Evolutionary conservation across 1,284 basidiomycete species (phyloP).

Genomic region (Pseudozyma thailandica): DNA sequence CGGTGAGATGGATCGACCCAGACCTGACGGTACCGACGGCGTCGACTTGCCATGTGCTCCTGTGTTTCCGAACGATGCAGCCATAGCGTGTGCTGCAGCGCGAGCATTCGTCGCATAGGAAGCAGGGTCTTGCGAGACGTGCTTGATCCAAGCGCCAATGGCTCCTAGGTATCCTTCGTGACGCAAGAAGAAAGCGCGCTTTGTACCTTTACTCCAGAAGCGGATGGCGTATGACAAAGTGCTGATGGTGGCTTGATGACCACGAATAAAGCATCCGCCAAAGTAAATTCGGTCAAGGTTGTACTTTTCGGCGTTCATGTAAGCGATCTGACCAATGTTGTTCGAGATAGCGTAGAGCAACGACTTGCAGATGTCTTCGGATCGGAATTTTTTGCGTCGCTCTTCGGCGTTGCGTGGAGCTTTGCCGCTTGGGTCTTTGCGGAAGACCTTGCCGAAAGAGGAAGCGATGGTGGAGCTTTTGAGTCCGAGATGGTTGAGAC

Average conservation of each 20-base stretch:
- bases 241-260: constrained; percentile 95
- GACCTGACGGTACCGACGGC: constrained; percentile 25
- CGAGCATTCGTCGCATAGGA: constrained; percentile 16
- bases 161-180: constrained; percentile 97
- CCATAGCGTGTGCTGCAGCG: constrained; percentile 30
- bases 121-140: constrained; percentile 48
- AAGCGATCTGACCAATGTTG: constrained; percentile 99
- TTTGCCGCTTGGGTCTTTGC: constrained; percentile 72
- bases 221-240: constrained; percentile 98
- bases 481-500: constrained; percentile 73
- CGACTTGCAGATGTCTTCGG: constrained; percentile 90
- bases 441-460: constrained; percentile 98
- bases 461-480: constrained; percentile 98
- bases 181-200: constrained; percentile 92
- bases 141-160: constrained; percentile 67
- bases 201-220: constrained; percentile 99
- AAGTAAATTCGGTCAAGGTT: constrained; percentile 97
- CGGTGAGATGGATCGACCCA: constrained; percentile 30
- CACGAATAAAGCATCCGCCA: constrained; percentile 98
- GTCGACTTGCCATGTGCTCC: constrained; percentile 24
- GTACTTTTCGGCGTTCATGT: constrained; percentile 99
- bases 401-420: constrained; percentile 38
- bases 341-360: constrained; percentile 96
- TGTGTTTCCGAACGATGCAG: constrained; percentile 6
- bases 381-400: constrained; percentile 78